These are phyloP conservation scores for Rhodotorula babjevae DNA, from an alignment of 768 basidiomycete species.

Conservation along the genomic window DNA sequence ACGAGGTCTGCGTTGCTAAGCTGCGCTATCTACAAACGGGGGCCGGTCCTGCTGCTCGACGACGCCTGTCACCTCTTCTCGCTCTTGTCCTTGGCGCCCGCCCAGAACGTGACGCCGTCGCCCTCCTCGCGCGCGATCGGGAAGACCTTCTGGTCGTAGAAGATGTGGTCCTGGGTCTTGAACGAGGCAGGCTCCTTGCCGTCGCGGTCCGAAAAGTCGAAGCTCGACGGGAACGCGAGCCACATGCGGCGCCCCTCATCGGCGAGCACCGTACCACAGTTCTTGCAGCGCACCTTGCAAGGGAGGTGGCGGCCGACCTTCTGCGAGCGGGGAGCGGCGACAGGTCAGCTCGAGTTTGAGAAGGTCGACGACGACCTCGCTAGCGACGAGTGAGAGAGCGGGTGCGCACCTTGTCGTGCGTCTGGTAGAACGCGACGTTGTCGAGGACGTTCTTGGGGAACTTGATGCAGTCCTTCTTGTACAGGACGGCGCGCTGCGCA, in stretches of 20 bases:
- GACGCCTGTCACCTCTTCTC: slow-evolving; percentile 7
- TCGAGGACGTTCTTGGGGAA: slow-evolving; percentile 10
- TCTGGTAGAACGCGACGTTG: slow-evolving; percentile 29
- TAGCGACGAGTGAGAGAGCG: neutral
- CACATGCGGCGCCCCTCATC: slow-evolving; percentile 28
- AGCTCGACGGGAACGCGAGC: slow-evolving; percentile 13
- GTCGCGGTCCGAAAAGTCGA: neutral
- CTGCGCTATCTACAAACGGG: neutral
- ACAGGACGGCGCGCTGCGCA: slow-evolving; percentile 18
- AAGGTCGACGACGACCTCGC: neutral
- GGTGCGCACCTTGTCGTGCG: slow-evolving; percentile 7
- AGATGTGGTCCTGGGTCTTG: slow-evolving; percentile 14
- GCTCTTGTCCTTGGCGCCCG: slow-evolving; percentile 15
- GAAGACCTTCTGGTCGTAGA: slow-evolving; percentile 9
- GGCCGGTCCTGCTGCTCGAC: neutral
- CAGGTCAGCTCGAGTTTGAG: too few species aligned
- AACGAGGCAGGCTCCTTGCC: slow-evolving; percentile 13
- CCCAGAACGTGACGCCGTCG: slow-evolving; percentile 26
- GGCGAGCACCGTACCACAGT: slow-evolving; percentile 8
- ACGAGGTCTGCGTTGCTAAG: too few species aligned
- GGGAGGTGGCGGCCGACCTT: slow-evolving; percentile 31
- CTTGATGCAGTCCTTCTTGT: slow-evolving; percentile 29
- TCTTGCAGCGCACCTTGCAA: slow-evolving; percentile 29
- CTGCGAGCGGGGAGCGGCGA: neutral
- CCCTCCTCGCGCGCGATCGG: neutral